Percentiles rank a stretch among this genome's conserved stretches.
These are phyloP conservation scores for Citrus reticulata DNA, from an alignment of 345 rosid species.

Conservation along the genomic window DNA sequence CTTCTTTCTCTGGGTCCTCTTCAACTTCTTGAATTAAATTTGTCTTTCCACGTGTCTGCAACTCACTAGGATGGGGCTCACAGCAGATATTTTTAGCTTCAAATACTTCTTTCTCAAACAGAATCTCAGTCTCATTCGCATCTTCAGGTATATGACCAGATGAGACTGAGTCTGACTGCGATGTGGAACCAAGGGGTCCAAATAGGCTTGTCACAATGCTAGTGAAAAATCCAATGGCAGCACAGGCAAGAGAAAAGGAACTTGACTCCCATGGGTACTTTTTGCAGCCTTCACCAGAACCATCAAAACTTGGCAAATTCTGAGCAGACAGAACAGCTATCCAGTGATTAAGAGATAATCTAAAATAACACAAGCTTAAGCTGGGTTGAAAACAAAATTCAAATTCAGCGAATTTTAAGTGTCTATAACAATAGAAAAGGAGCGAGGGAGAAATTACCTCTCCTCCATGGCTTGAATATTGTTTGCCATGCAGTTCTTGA, in stretches of 20 bases:
- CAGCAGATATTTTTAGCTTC: constrained; percentile 29
- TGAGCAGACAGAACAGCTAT: constrained; percentile 23
- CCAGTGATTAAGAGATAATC: constrained; percentile 8
- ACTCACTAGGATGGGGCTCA: constrained; percentile 34
- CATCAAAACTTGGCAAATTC: constrained; percentile 40
- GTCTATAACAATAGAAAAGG: not conserved
- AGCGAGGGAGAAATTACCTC: constrained; percentile 41
- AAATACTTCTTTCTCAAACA: constrained; percentile 24
- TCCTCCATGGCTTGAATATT: constrained; percentile 36
- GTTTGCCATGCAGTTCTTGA: constrained; percentile 38
- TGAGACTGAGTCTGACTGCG: constrained; percentile 32
- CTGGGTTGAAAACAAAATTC: not conserved
- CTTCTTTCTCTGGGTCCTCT: constrained; percentile 21
- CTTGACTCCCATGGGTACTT: constrained; percentile 28
- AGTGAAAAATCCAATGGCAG: constrained; percentile 62
- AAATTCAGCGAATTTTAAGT: not conserved
- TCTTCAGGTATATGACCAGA: constrained; percentile 36
- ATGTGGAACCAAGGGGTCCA: constrained; percentile 42
- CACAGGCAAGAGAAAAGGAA: constrained; percentile 55
- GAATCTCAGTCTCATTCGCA: constrained; percentile 26
- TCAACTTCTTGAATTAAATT: constrained; percentile 27
- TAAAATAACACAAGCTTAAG: constrained; percentile 2
- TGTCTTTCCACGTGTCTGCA: constrained; percentile 15
- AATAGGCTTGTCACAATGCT: constrained; percentile 55
- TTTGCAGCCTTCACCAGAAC: constrained; percentile 29